phyloP scores from a whole-genome alignment of 108 stramenopile species.

The Mediolabrus comicus region DNA sequence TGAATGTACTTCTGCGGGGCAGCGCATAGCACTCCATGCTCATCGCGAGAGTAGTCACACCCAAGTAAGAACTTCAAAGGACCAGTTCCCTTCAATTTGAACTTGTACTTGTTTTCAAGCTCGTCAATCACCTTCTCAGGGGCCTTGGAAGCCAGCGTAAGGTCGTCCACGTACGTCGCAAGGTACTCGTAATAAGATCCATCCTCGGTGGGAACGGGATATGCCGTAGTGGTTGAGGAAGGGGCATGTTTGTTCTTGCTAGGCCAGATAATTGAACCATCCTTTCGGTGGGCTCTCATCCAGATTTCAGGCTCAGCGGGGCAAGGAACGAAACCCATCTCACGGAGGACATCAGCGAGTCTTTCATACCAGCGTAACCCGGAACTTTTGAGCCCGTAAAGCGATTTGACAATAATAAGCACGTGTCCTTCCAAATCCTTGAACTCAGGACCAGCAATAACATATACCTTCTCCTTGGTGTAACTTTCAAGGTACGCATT shows the following conservation, averaged over 20 bases:
- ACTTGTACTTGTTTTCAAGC: background rate
- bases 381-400: slow-evolving; percentile 37
- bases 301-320: slow-evolving; percentile 22
- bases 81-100: too few species aligned
- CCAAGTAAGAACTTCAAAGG: slow-evolving; percentile 36
- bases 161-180: slow-evolving; percentile 1
- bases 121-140: slow-evolving; percentile 4
- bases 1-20: slow-evolving; percentile 33
- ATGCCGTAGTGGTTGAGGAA: too few species aligned
- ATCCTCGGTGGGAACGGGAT: too few species aligned
- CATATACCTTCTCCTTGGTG: slow-evolving; percentile 22
- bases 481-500: slow-evolving; percentile 40
- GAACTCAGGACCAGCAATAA: slow-evolving; percentile 41
- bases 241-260: too few species aligned
- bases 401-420: slow-evolving; percentile 18
- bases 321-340: slow-evolving; percentile 19
- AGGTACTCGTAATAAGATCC: slow-evolving; percentile 2
- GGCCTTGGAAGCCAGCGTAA: background rate
- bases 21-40: slow-evolving; percentile 19
- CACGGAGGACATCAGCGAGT: slow-evolving; percentile 14
- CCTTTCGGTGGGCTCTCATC: too few species aligned
- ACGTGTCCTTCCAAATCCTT: slow-evolving; percentile 1
- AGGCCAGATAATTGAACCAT: too few species aligned
- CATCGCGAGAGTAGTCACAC: slow-evolving; percentile 17
- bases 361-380: slow-evolving; percentile 3